Conservation (phyloP, 108 stramenopile genomes). For the Fragilariopsis cylindrus region DNA sequence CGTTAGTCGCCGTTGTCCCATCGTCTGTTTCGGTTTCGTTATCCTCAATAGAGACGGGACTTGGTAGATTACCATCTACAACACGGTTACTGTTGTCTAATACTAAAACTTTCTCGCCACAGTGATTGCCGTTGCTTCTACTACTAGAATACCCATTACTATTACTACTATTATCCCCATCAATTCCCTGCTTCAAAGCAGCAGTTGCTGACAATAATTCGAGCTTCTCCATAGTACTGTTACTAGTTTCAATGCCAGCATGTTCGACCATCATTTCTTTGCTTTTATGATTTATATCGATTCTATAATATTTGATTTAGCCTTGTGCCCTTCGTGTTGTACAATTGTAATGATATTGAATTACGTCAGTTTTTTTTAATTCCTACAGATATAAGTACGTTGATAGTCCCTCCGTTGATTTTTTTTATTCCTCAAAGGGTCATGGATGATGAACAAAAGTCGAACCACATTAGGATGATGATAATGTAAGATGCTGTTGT, state of each 20-base stretch:
- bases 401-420: background rate
- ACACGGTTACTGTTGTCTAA: background rate
- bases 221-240: slow-evolving; percentile 13
- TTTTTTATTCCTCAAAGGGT: background rate
- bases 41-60: slow-evolving; percentile 12
- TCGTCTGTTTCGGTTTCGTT: background rate
- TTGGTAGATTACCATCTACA: background rate
- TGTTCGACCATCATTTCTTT: slow-evolving; percentile 1
- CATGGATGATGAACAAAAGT: no score
- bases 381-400: background rate
- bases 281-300: background rate
- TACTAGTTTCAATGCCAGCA: background rate
- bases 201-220: slow-evolving; percentile 18
- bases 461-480: no score
- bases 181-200: slow-evolving; percentile 19
- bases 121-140: no score
- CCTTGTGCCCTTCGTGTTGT: background rate
- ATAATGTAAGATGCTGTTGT: no score
- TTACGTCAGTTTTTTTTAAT: background rate
- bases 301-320: background rate
- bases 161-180: background rate
- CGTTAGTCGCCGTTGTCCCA: background rate
- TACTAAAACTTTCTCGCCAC: background rate
- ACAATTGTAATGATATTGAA: background rate
- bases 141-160: background rate